Percentiles rank a stretch among this genome's conserved stretches.
phyloP scores from a whole-genome alignment of 441 rosid genomes.

The Gossypium schwendimanii region DNA sequence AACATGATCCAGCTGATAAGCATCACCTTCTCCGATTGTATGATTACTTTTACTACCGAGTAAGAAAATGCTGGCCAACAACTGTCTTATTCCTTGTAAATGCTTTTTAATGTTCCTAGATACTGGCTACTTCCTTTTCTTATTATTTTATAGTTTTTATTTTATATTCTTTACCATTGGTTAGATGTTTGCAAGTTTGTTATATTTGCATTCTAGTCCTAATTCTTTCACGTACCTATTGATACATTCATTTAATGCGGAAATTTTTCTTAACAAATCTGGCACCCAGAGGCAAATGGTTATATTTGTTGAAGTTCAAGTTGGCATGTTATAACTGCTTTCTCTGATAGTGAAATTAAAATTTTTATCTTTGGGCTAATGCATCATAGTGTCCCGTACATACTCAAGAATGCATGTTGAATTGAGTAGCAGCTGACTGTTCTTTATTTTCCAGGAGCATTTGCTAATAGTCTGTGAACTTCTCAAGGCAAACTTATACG shows the following conservation, averaged over 20 bases:
- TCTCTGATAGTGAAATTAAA: neutral
- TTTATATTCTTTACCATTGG: constrained; percentile 4
- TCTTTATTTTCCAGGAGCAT: constrained; percentile 69
- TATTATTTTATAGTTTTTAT: neutral
- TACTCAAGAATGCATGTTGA: neutral
- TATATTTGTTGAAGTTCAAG: neutral
- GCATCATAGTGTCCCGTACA: neutral
- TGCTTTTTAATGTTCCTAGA: neutral
- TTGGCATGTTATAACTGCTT: neutral
- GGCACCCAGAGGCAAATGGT: neutral
- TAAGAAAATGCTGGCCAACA: constrained; percentile 30
- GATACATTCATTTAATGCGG: neutral
- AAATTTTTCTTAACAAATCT: neutral
- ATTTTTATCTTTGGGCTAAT: neutral
- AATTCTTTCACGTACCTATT: neutral
- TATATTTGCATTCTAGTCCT: neutral
- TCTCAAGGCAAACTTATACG: constrained; percentile 90
- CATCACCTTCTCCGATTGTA: constrained; percentile 85
- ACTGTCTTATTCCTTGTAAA: neutral
- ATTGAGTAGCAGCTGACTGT: constrained; percentile 11
- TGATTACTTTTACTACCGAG: constrained; percentile 91
- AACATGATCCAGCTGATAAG: constrained; percentile 95
- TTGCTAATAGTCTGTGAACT: constrained; percentile 91
- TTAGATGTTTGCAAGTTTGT: neutral
- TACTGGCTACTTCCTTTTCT: constrained; percentile 3